Evolutionary conservation across 352 stramenopile species (phyloP).

Genomic region (Peronospora farinosa): DNA sequence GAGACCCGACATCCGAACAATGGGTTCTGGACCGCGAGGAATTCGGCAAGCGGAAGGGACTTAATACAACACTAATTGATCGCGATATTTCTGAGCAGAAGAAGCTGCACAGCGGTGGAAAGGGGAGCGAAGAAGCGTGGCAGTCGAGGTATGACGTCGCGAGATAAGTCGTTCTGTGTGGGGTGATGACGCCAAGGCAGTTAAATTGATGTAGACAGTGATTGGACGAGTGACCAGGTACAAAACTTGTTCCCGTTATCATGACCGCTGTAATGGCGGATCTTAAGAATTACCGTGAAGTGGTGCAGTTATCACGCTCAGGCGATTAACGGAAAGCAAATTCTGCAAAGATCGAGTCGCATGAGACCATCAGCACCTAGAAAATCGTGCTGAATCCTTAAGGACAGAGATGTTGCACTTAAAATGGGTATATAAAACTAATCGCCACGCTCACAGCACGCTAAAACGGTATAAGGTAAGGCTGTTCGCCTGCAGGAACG

Average conservation of each 20-base stretch:
- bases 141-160: background rate
- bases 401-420: slow-evolving; percentile 9
- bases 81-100: background rate
- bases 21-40: background rate
- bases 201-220: background rate
- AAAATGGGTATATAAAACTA: slow-evolving; percentile 31
- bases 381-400: background rate
- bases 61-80: background rate
- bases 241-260: background rate
- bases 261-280: background rate
- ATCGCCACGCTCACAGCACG: slow-evolving; percentile 10
- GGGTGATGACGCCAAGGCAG: background rate
- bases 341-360: slow-evolving; percentile 4
- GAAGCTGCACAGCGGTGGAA: background rate
- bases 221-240: background rate
- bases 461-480: slow-evolving; percentile 20
- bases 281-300: background rate
- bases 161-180: background rate
- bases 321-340: background rate
- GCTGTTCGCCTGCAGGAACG: slow-evolving; percentile 5
- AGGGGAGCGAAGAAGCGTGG: background rate
- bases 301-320: background rate
- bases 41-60: background rate
- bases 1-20: background rate
- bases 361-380: background rate